Conservation (phyloP, 148 eudicot species). For the Talinum fruticosum region DNA sequence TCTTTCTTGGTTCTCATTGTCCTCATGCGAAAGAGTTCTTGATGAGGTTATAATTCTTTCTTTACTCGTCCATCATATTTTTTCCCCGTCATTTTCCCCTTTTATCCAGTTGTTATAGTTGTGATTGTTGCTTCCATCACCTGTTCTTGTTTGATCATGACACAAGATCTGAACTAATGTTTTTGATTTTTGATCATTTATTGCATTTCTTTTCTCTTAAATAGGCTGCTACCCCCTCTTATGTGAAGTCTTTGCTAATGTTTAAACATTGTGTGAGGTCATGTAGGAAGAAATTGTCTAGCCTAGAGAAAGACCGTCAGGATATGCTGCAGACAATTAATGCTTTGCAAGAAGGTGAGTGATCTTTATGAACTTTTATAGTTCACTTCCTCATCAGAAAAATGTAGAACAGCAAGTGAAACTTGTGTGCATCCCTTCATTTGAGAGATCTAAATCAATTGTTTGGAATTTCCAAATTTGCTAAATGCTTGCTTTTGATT, state of each 20-base stretch:
- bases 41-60: not conserved
- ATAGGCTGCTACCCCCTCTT: not conserved
- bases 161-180: not conserved
- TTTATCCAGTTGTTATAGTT: not conserved
- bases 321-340: slow-evolving; percentile 80
- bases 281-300: slow-evolving; percentile 75
- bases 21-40: not conserved
- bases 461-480: too few species aligned
- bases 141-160: not conserved
- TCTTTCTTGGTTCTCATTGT: not conserved
- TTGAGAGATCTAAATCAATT: too few species aligned
- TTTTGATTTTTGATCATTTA: not conserved
- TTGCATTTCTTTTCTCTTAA: not conserved
- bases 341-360: slow-evolving; percentile 86
- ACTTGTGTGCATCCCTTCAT: too few species aligned
- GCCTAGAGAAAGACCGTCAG: slow-evolving; percentile 84
- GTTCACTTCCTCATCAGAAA: too few species aligned
- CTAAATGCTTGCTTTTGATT: too few species aligned
- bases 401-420: too few species aligned
- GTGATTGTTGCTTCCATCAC: not conserved
- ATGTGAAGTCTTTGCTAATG: not conserved
- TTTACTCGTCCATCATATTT: not conserved
- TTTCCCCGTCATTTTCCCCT: not conserved
- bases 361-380: not conserved
- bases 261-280: slow-evolving; percentile 5